Evolutionary conservation across 352 stramenopile genomes (phyloP), one percentile per base, ranked within the genome.

Genomic region (Globisporangium paroecandrum): DNA sequence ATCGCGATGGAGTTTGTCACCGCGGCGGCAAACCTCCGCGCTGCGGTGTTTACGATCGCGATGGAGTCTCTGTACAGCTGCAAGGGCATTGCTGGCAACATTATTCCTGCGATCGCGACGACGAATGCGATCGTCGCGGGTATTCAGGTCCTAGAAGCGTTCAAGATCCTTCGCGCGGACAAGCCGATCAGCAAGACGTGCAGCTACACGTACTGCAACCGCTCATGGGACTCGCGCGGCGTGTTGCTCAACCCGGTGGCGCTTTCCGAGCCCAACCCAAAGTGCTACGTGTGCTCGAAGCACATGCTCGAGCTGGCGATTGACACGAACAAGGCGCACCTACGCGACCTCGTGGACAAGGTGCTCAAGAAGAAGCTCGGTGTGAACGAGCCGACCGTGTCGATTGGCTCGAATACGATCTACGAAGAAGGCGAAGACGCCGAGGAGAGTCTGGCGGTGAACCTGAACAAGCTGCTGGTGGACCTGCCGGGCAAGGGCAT

Each of bases 51-150:
- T 49, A 78, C 76, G 7, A 96, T 96, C 66, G 9, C 68, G 12
- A 91, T 87, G 80, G 86, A 94, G 66, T 95, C 87, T 20, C 72
- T 96, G n/a, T 96, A 94, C 68, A 89, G 73, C 47, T 94, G 97
- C 81, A 99, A 99, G 80, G 98, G 98, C 29, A 99, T 99, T 69
- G 98, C 98, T 5, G 98, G 98, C 24, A 99, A 99, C 75, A 99
- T 99, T 70, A 99, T 99, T 64, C 98, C 98, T 54, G 98, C 98
- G 20, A 99, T 99, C 76, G 98, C 98, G 12, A 99, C 98, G 18
- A 99, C 98, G n/a, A 99, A 99, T 78, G 98, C 98, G 20, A 99
- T 99, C 74, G 97, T 99, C 25, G 97, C 98, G 0, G 98, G 97
- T 5, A 82, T 99, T 24, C 89, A 96, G 60, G 89, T 96, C 54